Base-by-base conservation (phyloP, 2,329 filamentous ascomycete genomes). In the Aspergillus sp. region DNA sequence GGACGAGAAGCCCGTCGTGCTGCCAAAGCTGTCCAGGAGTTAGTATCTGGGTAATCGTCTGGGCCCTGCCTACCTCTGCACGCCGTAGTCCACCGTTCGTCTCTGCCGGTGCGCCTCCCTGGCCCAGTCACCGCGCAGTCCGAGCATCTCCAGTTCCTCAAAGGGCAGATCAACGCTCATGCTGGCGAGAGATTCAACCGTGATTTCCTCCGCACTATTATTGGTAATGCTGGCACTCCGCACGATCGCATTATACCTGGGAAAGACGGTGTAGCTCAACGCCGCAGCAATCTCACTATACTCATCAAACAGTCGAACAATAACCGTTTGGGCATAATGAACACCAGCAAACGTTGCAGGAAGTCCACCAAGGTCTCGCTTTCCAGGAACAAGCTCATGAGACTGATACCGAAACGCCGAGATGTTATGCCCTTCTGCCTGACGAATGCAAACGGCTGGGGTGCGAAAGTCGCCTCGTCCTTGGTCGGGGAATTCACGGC, bases 401-500 rank as follows among this genome's bases (percentile, higher is more conserved):
- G 83, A 85, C 55, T 81, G 75, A 64, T 88, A 88, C 40, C 76
- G 75, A 57, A 88, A 80, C 7, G 82, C 80, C 6, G 81, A 83
- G 13, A 89, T 79, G 0, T 84, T 86, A 58, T 84, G 79, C 30
- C 85, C 86, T 15, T 79, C 79, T 2, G 80, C 73, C 64, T 89
- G 85, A 53, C 79, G 77, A 63, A 89, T 84, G 39, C 83, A 81
- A 12, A 88, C 78, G 0, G 86, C 86, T 0, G 86, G 86, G 3
- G 81, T 73, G 3, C 86, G 80, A 61, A 86, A 85, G 65, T 89
- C 86, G 15, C 85, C 85, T 7, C 85, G 80, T 1, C 86, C 86
- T 4, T 85, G 74, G 58, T 89, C 86, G 2, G 86, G 86, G 54
- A 86, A 87, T 66, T 88, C 86, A 27, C 86, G 81, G 15, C 83